Base-by-base conservation (phyloP, 495 filamentous ascomycete genomes). In the Lophium mytilinum region DNA sequence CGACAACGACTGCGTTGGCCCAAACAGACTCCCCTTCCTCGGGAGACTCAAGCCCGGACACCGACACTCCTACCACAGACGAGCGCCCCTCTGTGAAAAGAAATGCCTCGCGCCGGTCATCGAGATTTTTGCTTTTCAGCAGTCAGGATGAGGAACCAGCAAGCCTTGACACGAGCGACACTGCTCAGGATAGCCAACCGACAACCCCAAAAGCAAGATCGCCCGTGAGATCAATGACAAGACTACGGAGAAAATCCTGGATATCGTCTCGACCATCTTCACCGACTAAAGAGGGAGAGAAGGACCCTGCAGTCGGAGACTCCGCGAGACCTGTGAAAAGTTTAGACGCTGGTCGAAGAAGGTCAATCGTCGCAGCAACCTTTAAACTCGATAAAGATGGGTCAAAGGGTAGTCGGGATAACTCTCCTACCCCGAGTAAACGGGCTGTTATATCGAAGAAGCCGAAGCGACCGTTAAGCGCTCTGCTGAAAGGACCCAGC, bases 171-270 rank as follows among this genome's bases (percentile, higher is more conserved):
- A 30, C 24, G 3, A 30, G 3, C 24, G 24, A 30, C 6, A 30
- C 6, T 30, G 24, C 3, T 6, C 2, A 30, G 24, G 24, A 30
- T 30, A 30, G 24, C 24, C 24, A 30, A 30, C 24, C 24, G 24
- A 30, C 24, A 9, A 47, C 53, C 8, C 24, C 60, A 1, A 45
- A 9, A 11, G 57, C 59, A 33, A 53, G 52, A 33, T 61, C 60
- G 4, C 60, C 60, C 10, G 42, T 18, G 1, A 64, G 60, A 15
- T 61, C 64, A 18, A 35, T 66, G 24, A 45, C 56, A 12, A 63
- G 55, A 36, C 49, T 66, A 42, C 30, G 60, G 57, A 57, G 64
- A 21, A 63, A 63, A 53, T 63, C 60, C 2, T 66, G 64, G 64
- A 60, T 66, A 1, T 43, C 59, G 30, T 63, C 64, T 17, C 39